phyloP scores from a whole-genome alignment of 2,329 filamentous ascomycete species.

The Xylariaceae sp. region DNA sequence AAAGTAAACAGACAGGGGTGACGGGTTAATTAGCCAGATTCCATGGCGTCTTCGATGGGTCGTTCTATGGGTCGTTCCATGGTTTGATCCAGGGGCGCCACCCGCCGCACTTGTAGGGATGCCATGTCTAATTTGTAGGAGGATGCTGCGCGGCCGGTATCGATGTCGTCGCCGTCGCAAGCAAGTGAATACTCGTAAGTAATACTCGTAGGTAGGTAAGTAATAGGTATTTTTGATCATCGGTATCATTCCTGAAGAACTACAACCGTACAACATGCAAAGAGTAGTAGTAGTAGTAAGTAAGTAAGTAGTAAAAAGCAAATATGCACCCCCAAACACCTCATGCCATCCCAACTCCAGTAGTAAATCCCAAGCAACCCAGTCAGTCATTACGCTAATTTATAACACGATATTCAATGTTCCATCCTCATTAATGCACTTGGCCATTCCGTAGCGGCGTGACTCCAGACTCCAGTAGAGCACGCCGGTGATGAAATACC shows the following conservation, averaged over 20 bases:
- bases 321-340: neutral
- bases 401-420: constrained; percentile 25
- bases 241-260: neutral
- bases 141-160: neutral
- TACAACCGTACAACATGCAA: neutral
- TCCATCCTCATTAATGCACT: constrained; percentile 25
- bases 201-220: too few relatives aligned
- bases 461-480: constrained; percentile 29
- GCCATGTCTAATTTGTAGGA: neutral
- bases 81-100: neutral
- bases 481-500: constrained; percentile 29
- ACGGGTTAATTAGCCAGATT: neutral
- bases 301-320: too few relatives aligned
- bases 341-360: neutral
- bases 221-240: too few relatives aligned
- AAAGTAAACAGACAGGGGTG: too few relatives aligned
- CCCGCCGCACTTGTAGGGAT: neutral
- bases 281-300: too few relatives aligned
- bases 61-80: neutral
- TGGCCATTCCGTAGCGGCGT: constrained; percentile 27
- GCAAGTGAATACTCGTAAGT: too few relatives aligned
- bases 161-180: too few relatives aligned
- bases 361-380: neutral
- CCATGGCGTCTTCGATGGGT: neutral
- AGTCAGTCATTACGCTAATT: neutral